Base-by-base conservation (phyloP, 108 stramenopile species). In the Pelagomonas calceolata region DNA sequence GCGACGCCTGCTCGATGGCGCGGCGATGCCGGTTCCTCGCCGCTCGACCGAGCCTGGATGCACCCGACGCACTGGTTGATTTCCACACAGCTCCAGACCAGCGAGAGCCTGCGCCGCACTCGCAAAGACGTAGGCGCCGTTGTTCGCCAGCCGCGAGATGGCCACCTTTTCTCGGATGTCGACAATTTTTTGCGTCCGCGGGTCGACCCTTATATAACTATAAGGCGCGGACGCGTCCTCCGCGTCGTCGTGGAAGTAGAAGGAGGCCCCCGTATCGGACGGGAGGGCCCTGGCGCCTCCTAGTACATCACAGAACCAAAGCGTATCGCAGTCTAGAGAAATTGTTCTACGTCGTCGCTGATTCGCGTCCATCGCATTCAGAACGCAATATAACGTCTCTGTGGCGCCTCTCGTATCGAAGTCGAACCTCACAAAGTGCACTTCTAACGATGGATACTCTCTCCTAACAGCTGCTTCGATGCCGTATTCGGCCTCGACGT, bases 281-380 rank as follows among this genome's bases (percentile, higher is more conserved):
- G 36, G 26, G 29, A 72, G 72, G 17, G 66, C 72, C 30, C 73
- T 30, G 14, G 73, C 73, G 36, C 36, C 32, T 30, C 72, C 72
- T 18, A 74, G 72, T 30, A 74, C 73, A 32, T 74, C 73, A 32
- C 72, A 73, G 67, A 74, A 74, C 72, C 68, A 74, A 31, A 74
- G 73, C 34, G 72, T 73, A 31, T 74, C 73, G 31, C 67, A 73
- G 36, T 74, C 73, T 29, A 74, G 36, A n/a, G 72, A 73, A 26
- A 74, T 74, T 21, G 35, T 74, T 67, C 71, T 67, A 0, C 73
- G 73, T 17, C 31, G 30, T 26, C 31, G 26, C 34, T 66, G 35
- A 34, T 5, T 31, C 31, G 30, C n/a, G 4, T 64, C 63, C 73
- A 74, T 74, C 66, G 73, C 73, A 67, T 74, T 72, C 10, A 74